Evolutionary conservation across 176 grass and related monocot species (phyloP).

Genomic region (Paspalum notatum): DNA sequence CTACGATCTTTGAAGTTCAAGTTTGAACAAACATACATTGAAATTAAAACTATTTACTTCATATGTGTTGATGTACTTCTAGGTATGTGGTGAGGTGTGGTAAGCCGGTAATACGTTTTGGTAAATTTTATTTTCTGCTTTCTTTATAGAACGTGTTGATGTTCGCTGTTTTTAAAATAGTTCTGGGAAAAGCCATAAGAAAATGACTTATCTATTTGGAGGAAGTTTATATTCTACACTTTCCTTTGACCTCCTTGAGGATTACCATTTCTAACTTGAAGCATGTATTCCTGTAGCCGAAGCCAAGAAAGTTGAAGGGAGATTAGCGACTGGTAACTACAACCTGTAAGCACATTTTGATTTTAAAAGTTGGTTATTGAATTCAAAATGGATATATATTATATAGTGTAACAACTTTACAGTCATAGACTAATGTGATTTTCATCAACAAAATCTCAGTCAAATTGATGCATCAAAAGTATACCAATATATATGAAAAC

Average conservation of each 20-base stretch:
- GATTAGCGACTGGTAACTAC: constrained; percentile 77
- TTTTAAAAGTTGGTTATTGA: neutral
- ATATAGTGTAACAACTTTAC: neutral
- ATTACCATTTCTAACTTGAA: constrained; percentile 25
- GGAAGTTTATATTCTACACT: neutral
- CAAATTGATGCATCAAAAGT: neutral
- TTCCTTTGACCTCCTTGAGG: neutral
- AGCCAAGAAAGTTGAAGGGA: constrained; percentile 82
- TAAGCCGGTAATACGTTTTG: neutral
- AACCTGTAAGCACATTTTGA: constrained; percentile 48
- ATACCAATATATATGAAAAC: constrained; percentile 18
- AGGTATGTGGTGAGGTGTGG: neutral
- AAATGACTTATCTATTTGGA: constrained; percentile 6
- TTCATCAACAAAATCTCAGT: neutral
- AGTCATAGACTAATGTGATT: neutral
- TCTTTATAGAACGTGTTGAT: constrained; percentile 7
- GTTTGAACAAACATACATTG: neutral
- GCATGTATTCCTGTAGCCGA: constrained; percentile 54
- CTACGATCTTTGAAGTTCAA: too few species aligned
- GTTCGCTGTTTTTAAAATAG: neutral
- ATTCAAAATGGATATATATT: neutral
- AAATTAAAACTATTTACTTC: neutral
- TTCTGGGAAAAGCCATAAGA: neutral
- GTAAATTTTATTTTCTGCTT: neutral
- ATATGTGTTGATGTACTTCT: neutral